Evolutionary conservation across 1,284 basidiomycete species (phyloP), one percentile per base, ranked within the genome.

Genomic region (Rhodofomes roseus): DNA sequence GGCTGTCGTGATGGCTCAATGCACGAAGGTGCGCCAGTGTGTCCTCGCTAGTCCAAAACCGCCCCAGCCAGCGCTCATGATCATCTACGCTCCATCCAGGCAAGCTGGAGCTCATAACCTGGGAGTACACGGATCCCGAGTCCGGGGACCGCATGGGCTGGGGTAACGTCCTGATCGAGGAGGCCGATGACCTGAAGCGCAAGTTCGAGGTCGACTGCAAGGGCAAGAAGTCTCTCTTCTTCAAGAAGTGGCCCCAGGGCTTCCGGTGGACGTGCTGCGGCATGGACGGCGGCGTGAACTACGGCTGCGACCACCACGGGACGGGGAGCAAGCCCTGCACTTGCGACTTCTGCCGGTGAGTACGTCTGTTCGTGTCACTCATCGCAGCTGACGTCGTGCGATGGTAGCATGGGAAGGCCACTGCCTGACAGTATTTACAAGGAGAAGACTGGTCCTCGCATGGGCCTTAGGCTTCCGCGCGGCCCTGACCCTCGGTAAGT

Each of bases 261-360:
- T 51, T 51, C 50, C 50, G 50, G 16, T 51, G 34, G 50, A 51
- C 50, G 50, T 51, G 50, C 29, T 51, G 50, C 50, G 34, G 31
- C 16, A 11, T 36, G 23, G 50, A 51, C 29, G 34, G 29, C 3
- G n/a, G 8, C 3, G 36, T 20, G 50, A 29, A 22, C 50, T 51
- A 31, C 50, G 34, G 50, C 23, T 51, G 50, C 29, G 50, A 51
- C 34, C 29, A 51, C 50, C 50, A 36, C n/a, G 50, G 50, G 29
- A 22, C 23, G 16, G 50, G 50, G 31, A 44, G 43, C 43, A 44
- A 27, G 43, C 43, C 43, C 7, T 44, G 43, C 23, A 44, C 34
- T 16, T 51, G 50, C 14, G 34, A 51, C n/a, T 51, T 51, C 29
- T 51, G 50, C 20, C 34, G 50, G 50, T 51, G 29, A 36, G 50